Evolutionary conservation across 2,329 filamentous ascomycete genomes (phyloP).

Genomic region (Venturia carpophila): DNA sequence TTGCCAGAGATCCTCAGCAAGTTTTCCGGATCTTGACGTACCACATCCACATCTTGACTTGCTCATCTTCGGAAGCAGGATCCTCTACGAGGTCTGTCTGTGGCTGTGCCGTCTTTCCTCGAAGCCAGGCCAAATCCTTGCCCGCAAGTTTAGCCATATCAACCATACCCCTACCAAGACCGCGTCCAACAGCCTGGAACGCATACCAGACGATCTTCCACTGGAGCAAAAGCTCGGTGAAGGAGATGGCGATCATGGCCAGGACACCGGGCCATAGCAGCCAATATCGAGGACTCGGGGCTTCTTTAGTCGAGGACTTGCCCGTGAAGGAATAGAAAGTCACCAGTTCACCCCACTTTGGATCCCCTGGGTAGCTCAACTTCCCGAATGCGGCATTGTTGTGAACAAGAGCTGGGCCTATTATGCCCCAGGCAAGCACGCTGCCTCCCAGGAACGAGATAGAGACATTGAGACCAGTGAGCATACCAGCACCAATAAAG

Average conservation of each 20-base stretch:
- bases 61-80: conserved; percentile 39
- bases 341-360: conserved; percentile 38
- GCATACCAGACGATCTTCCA: conserved; percentile 40
- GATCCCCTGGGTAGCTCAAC: conserved; percentile 29
- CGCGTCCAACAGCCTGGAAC: conserved; percentile 44
- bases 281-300: conserved; percentile 45
- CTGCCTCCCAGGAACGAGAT: conserved; percentile 51
- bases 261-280: conserved; percentile 46
- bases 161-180: conserved; percentile 39
- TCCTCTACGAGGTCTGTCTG: conserved; percentile 43
- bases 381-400: conserved; percentile 42
- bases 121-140: conserved; percentile 38
- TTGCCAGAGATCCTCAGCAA: neutral
- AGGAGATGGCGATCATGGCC: conserved; percentile 44
- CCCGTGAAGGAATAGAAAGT: conserved; percentile 35
- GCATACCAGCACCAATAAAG: conserved; percentile 53
- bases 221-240: conserved; percentile 39
- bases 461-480: conserved; percentile 52
- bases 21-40: neutral
- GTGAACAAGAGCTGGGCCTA: conserved; percentile 50
- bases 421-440: conserved; percentile 49
- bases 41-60: conserved; percentile 50
- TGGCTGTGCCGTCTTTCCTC: conserved; percentile 33
- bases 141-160: conserved; percentile 33
- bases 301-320: conserved; percentile 33